Percentiles rank a stretch among this genome's conserved stretches.
These are phyloP conservation scores for Leccinum barrowsii DNA, from an alignment of 768 basidiomycete species.

Conservation along the genomic window DNA sequence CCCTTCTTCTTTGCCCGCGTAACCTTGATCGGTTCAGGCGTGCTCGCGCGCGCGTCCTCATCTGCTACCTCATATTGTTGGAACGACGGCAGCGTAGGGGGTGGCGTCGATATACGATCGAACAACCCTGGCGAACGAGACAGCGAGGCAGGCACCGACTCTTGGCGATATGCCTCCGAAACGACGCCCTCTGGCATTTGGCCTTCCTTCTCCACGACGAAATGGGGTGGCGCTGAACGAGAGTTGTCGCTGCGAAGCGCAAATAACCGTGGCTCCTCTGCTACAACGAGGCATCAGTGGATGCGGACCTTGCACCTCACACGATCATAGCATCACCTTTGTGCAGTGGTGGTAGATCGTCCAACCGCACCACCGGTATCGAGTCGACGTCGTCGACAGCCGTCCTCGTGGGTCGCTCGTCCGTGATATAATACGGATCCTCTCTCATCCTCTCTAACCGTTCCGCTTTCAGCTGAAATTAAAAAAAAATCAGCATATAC, in stretches of 20 bases:
- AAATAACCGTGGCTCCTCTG: conserved; percentile 40
- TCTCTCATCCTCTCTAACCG: conserved; percentile 72
- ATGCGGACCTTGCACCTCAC: not conserved
- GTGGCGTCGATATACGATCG: conserved; percentile 33
- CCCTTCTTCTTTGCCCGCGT: conserved; percentile 66
- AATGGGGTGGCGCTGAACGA: conserved; percentile 43
- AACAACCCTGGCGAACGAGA: conserved; percentile 25
- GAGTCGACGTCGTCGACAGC: conserved; percentile 70
- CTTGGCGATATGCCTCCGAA: conserved; percentile 15
- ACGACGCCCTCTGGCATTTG: conserved; percentile 76
- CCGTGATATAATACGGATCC: conserved; percentile 90
- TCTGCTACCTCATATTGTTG: conserved; percentile 52
- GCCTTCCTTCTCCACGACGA: conserved; percentile 70
- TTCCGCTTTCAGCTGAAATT: conserved; percentile 64
- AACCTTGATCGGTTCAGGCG: conserved; percentile 73
- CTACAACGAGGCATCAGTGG: conserved; percentile 21
- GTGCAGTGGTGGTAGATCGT: conserved; percentile 53
- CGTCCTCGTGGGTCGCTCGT: conserved; percentile 45
- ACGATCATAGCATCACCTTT: conserved; percentile 25
- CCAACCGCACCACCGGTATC: conserved; percentile 86
- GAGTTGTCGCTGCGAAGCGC: conserved; percentile 41
- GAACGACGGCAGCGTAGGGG: conserved; percentile 39
- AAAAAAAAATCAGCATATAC: conserved; percentile 4
- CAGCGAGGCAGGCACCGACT: conserved; percentile 28
- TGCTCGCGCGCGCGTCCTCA: conserved; percentile 46